A percentile compares a stretch with the other conserved stretches of the same genome.
phyloP scores from a whole-genome alignment of 2,329 filamentous ascomycete species.

The Teratosphaeria viscida region DNA sequence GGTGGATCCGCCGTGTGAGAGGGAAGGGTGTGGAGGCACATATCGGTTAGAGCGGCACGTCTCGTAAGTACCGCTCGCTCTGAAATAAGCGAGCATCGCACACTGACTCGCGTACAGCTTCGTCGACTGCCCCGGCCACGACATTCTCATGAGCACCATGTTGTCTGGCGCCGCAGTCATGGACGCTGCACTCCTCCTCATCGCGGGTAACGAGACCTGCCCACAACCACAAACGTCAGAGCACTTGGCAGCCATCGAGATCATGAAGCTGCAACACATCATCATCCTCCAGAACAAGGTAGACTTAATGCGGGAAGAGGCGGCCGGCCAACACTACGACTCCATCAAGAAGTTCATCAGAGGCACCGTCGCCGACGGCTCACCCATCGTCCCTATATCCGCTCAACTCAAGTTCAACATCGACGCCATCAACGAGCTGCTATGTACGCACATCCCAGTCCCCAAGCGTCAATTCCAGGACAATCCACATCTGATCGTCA shows the following conservation, averaged over 20 bases:
- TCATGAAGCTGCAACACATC: conserved; percentile 99
- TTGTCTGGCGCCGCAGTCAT: conserved; percentile 98
- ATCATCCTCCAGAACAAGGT: conserved; percentile 99
- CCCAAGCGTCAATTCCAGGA: conserved; percentile 82
- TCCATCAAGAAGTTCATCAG: conserved; percentile 98
- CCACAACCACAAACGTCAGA: conserved; percentile 97
- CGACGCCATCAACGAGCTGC: conserved; percentile 91
- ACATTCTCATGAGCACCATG: conserved; percentile 99
- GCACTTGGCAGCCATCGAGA: conserved; percentile 97
- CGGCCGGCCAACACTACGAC: conserved; percentile 85
- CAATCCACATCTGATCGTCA: conserved; percentile 97
- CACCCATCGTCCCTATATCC: conserved; percentile 91
- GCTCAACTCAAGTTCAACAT: conserved; percentile 99
- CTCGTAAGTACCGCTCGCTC: conserved; percentile 53
- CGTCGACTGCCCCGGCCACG: conserved; percentile 97
- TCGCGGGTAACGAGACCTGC: conserved; percentile 96
- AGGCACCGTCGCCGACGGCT: conserved; percentile 88
- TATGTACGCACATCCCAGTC: conserved; percentile 90
- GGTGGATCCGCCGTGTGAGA: conserved; percentile 89
- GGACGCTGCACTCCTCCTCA: conserved; percentile 92
- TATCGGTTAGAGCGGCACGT: conserved; percentile 87
- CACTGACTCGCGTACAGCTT: conserved; percentile 43
- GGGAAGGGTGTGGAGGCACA: conserved; percentile 77
- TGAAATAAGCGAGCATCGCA: neutral
- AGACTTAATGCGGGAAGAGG: conserved; percentile 94